These are phyloP conservation scores for Microcera coccophila DNA, from an alignment of 2,329 filamentous ascomycete species.

Conservation along the genomic window DNA sequence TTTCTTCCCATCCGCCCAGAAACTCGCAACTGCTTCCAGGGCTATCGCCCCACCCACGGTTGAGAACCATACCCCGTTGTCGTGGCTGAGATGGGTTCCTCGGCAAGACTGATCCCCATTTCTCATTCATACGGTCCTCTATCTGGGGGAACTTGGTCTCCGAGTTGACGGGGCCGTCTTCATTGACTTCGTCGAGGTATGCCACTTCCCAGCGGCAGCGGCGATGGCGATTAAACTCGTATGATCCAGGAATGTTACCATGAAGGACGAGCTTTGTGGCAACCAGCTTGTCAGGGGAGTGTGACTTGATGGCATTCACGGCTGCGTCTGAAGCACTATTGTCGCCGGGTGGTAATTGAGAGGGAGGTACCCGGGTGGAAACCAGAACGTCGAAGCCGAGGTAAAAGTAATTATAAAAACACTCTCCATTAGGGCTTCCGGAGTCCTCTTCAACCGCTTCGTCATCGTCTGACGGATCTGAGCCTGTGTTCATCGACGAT, in stretches of 20 bases:
- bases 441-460: slow-evolving; percentile 56
- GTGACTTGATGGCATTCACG: slow-evolving; percentile 36
- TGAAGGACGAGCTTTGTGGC: slow-evolving; percentile 92
- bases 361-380: slow-evolving; percentile 67
- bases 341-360: slow-evolving; percentile 52
- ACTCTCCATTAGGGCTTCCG: slow-evolving; percentile 61
- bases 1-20: slow-evolving; percentile 82
- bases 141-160: slow-evolving; percentile 76
- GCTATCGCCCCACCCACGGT: slow-evolving; percentile 86
- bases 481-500: slow-evolving; percentile 67
- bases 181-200: slow-evolving; percentile 48
- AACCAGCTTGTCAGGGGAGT: slow-evolving; percentile 63
- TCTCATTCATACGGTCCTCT: slow-evolving; percentile 61
- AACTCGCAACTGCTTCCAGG: slow-evolving; percentile 86
- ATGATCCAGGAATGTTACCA: slow-evolving; percentile 90
- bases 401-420: slow-evolving; percentile 97
- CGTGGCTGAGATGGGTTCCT: slow-evolving; percentile 48
- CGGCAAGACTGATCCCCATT: slow-evolving; percentile 66
- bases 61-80: slow-evolving; percentile 78
- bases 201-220: slow-evolving; percentile 80
- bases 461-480: slow-evolving; percentile 62
- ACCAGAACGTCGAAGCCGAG: slow-evolving; percentile 91
- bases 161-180: slow-evolving; percentile 55
- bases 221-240: slow-evolving; percentile 92
- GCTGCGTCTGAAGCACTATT: slow-evolving; percentile 19